Conservation (phyloP, 2,329 filamentous ascomycete genomes). For the Fusarium tupiense region DNA sequence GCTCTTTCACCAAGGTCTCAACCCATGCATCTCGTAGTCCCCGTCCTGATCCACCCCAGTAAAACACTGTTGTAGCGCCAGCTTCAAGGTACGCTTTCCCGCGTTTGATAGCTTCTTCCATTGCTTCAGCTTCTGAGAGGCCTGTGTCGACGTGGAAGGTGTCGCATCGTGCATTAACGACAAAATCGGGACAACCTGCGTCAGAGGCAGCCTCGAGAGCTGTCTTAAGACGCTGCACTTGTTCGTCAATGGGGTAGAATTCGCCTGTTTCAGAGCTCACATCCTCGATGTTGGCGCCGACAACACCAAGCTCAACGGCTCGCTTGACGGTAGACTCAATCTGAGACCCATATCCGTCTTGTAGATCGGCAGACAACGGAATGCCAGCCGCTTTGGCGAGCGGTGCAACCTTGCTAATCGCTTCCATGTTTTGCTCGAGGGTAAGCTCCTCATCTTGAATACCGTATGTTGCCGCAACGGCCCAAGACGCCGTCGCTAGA, state of each 20-base stretch:
- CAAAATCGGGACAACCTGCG: constrained; percentile 63
- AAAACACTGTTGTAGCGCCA: constrained; percentile 68
- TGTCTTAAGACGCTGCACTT: constrained; percentile 57
- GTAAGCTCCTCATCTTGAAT: constrained; percentile 60
- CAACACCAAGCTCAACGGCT: constrained; percentile 61
- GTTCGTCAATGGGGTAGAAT: constrained; percentile 54
- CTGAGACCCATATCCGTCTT: constrained; percentile 66
- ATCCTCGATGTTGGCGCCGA: constrained; percentile 70
- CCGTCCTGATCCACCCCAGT: constrained; percentile 62
- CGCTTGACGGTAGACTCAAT: constrained; percentile 56
- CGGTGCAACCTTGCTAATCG: constrained; percentile 56
- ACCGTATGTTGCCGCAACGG: constrained; percentile 58
- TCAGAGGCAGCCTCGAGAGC: constrained; percentile 56
- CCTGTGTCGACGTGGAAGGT: constrained; percentile 52
- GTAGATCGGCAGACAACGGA: constrained; percentile 66
- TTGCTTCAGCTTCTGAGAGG: constrained; percentile 45
- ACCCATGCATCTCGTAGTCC: constrained; percentile 59
- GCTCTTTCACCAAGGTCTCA: constrained; percentile 55
- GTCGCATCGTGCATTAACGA: constrained; percentile 68
- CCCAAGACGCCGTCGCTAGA: constrained; percentile 62
- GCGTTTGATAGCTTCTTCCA: constrained; percentile 61
- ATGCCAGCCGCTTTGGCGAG: constrained; percentile 53
- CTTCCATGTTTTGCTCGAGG: constrained; percentile 60
- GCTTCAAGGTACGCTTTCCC: constrained; percentile 67
- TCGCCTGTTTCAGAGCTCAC: constrained; percentile 47